These are phyloP conservation scores for Staphylotrichum tortipilum DNA, from an alignment of 495 filamentous ascomycete genomes.

Conservation along the genomic window DNA sequence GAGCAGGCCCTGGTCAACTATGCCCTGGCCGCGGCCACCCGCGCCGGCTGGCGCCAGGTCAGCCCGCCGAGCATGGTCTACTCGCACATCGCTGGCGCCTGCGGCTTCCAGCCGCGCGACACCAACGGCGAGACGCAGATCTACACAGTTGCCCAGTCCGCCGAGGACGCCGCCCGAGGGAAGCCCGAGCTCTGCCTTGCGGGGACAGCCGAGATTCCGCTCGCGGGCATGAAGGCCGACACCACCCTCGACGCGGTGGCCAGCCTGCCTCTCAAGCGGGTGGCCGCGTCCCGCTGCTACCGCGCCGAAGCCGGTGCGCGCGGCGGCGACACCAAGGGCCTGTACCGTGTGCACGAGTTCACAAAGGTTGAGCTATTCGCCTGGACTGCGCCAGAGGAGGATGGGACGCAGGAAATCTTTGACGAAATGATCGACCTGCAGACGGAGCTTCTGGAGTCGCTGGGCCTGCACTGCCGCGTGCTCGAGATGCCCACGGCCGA, in stretches of 20 bases:
- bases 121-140: slow-evolving; percentile 84
- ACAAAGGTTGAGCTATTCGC: slow-evolving; percentile 97
- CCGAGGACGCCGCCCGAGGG: slow-evolving; percentile 45
- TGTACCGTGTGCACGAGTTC: slow-evolving; percentile 98
- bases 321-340: slow-evolving; percentile 81
- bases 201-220: slow-evolving; percentile 87
- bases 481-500: slow-evolving; percentile 87
- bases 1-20: slow-evolving; percentile 91
- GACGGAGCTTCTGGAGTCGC: slow-evolving; percentile 62
- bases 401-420: slow-evolving; percentile 52
- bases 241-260: slow-evolving; percentile 47
- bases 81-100: slow-evolving; percentile 78
- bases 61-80: slow-evolving; percentile 87
- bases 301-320: slow-evolving; percentile 88
- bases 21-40: slow-evolving; percentile 59
- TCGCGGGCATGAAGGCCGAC: slow-evolving; percentile 83
- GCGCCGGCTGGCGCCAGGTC: slow-evolving; percentile 65
- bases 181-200: slow-evolving; percentile 67
- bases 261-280: slow-evolving; percentile 59
- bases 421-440: slow-evolving; percentile 78
- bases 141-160: slow-evolving; percentile 60
- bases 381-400: slow-evolving; percentile 54
- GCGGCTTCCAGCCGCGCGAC: slow-evolving; percentile 90
- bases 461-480: slow-evolving; percentile 78
- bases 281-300: slow-evolving; percentile 81